Conservation (phyloP, 495 filamentous ascomycete species). For the Penicillium taxi region DNA sequence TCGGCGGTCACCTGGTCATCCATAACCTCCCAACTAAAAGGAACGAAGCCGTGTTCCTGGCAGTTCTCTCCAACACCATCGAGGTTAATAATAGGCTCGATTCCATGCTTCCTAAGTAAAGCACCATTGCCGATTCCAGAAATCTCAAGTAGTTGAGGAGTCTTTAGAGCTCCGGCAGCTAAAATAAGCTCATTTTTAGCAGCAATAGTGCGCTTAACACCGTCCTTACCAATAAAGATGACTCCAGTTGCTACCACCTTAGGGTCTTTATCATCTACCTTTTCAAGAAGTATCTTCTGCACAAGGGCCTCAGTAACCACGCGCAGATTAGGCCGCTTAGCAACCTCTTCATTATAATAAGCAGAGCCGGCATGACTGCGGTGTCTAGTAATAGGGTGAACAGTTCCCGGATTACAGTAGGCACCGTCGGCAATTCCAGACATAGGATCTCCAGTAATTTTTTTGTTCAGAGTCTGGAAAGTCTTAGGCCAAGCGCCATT, state of each 20-base stretch:
- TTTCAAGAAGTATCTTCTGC: slow-evolving; percentile 12
- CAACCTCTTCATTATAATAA: slow-evolving; percentile 6
- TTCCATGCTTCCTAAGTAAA: slow-evolving; percentile 4
- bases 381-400: slow-evolving; percentile 16
- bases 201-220: slow-evolving; percentile 23
- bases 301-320: slow-evolving; percentile 22
- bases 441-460: slow-evolving; percentile 13
- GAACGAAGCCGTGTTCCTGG: slow-evolving; percentile 34
- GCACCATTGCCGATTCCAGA: slow-evolving; percentile 48
- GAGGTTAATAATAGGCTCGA: slow-evolving; percentile 22
- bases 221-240: slow-evolving; percentile 22
- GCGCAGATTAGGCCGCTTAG: slow-evolving; percentile 7
- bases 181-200: slow-evolving; percentile 51
- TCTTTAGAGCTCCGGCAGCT: slow-evolving; percentile 48
- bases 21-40: slow-evolving; percentile 9
- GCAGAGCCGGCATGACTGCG: slow-evolving; percentile 37
- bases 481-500: slow-evolving; percentile 19
- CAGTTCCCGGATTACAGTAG: slow-evolving; percentile 8
- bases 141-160: slow-evolving; percentile 52
- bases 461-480: slow-evolving; percentile 15
- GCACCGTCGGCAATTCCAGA: slow-evolving; percentile 11
- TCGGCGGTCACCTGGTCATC: slow-evolving; percentile 12
- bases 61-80: slow-evolving; percentile 43
- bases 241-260: slow-evolving; percentile 22
- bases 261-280: neutral